A percentile compares a stretch with the other conserved stretches of the same genome.
Evolutionary conservation across 331 rosid species (phyloP).

Genomic region (Telfairia occidentalis): DNA sequence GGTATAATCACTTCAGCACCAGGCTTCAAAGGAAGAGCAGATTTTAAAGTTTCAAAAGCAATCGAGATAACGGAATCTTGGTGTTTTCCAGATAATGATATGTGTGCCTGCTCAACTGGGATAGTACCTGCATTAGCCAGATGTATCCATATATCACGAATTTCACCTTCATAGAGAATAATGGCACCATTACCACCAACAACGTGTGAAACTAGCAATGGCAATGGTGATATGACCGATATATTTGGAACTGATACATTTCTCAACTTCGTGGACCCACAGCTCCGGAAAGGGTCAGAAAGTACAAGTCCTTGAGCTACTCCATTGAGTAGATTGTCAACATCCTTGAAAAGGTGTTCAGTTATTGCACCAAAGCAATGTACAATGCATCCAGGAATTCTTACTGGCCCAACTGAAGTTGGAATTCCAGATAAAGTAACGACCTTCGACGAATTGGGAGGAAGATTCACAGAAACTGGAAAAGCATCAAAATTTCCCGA

Average conservation of each 20-base stretch:
- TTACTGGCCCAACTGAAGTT: slow-evolving; percentile 67
- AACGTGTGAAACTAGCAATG: slow-evolving; percentile 67
- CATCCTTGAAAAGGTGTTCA: slow-evolving; percentile 90
- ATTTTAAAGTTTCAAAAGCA: slow-evolving; percentile 61
- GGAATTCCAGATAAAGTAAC: slow-evolving; percentile 89
- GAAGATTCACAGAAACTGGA: slow-evolving; percentile 70
- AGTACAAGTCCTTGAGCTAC: slow-evolving; percentile 93
- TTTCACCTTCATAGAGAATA: slow-evolving; percentile 90
- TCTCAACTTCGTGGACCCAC: slow-evolving; percentile 83
- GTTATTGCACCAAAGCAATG: slow-evolving; percentile 98
- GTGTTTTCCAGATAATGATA: slow-evolving; percentile 82
- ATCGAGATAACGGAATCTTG: slow-evolving; percentile 74
- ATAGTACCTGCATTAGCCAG: slow-evolving; percentile 96
- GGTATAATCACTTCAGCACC: slow-evolving; percentile 91
- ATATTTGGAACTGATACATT: slow-evolving; percentile 69
- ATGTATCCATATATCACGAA: slow-evolving; percentile 74
- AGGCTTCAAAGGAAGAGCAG: slow-evolving; percentile 79
- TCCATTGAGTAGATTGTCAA: slow-evolving; percentile 91
- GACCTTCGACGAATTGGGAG: slow-evolving; percentile 89
- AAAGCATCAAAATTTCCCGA: slow-evolving; percentile 88
- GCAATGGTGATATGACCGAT: slow-evolving; percentile 68
- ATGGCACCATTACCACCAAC: slow-evolving; percentile 95
- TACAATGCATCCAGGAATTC: slow-evolving; percentile 84
- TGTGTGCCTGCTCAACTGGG: slow-evolving; percentile 83
- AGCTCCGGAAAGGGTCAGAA: slow-evolving; percentile 92